Evolutionary conservation across 75 land plant species (phyloP).

Genomic region (Picea glauca): DNA sequence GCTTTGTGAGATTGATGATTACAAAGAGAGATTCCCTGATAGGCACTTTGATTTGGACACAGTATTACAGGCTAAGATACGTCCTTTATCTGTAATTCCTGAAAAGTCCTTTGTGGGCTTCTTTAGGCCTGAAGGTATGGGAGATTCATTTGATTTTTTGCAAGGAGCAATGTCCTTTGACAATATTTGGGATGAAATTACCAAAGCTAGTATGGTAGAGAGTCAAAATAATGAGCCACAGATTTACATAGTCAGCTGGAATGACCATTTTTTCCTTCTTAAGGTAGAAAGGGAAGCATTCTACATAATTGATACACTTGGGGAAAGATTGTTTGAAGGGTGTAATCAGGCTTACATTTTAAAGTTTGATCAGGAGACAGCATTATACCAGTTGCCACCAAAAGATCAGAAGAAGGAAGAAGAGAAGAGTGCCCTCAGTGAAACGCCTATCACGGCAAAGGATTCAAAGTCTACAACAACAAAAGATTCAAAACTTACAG

Average conservation of each 20-base stretch:
- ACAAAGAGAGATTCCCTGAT: constrained; percentile 39
- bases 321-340: constrained; percentile 59
- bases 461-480: neutral
- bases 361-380: constrained; percentile 48
- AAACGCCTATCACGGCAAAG: constrained; percentile 3
- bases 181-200: constrained; percentile 43
- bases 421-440: neutral
- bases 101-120: constrained; percentile 47
- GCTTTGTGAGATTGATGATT: constrained; percentile 32
- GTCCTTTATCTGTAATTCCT: constrained; percentile 28
- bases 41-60: constrained; percentile 47
- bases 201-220: neutral
- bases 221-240: constrained; percentile 12
- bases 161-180: constrained; percentile 49
- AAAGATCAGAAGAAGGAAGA: constrained; percentile 4
- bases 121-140: constrained; percentile 38
- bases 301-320: constrained; percentile 55
- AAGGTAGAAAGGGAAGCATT: constrained; percentile 36
- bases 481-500: neutral
- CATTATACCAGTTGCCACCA: constrained; percentile 31
- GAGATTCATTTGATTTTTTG: constrained; percentile 37
- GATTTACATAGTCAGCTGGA: constrained; percentile 65
- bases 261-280: constrained; percentile 60
- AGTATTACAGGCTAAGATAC: constrained; percentile 25
- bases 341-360: constrained; percentile 59